A percentile compares a stretch with the other conserved stretches of the same genome.
Conservation (phyloP, 176 grass and related monocot genomes). For the Oryza nivara region DNA sequence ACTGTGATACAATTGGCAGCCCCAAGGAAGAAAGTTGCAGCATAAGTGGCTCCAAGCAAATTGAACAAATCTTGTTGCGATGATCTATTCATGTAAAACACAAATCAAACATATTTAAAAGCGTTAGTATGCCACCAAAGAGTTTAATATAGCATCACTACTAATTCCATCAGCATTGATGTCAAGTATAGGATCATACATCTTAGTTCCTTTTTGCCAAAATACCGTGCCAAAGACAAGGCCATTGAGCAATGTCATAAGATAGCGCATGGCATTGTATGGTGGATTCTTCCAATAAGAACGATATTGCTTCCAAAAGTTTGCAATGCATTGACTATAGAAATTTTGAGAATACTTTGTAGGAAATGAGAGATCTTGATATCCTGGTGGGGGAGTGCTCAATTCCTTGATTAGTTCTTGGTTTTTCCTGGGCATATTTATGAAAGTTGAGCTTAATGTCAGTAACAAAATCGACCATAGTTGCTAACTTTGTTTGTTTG, state of each 20-base stretch:
- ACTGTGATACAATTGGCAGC: conserved; percentile 63
- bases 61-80: conserved; percentile 71
- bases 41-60: conserved; percentile 81
- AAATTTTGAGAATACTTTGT: conserved; percentile 82
- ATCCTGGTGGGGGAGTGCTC: conserved; percentile 55
- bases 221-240: conserved; percentile 87
- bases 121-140: conserved; percentile 30
- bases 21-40: conserved; percentile 81
- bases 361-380: conserved; percentile 75
- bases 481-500: background rate
- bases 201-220: conserved; percentile 74
- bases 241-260: conserved; percentile 71
- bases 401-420: conserved; percentile 80
- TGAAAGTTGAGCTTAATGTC: background rate
- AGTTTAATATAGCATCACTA: conserved; percentile 12
- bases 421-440: conserved; percentile 43
- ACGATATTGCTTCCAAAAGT: conserved; percentile 81
- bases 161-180: conserved; percentile 19
- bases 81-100: conserved; percentile 43
- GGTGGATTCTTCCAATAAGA: conserved; percentile 97
- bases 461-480: background rate
- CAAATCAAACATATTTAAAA: conserved; percentile 22
- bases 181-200: conserved; percentile 51
- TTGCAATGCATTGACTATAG: conserved; percentile 59
- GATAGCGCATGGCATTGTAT: conserved; percentile 79